Conservation (phyloP, 768 basidiomycete species). For the Chalciporus sphaerocephalus region DNA sequence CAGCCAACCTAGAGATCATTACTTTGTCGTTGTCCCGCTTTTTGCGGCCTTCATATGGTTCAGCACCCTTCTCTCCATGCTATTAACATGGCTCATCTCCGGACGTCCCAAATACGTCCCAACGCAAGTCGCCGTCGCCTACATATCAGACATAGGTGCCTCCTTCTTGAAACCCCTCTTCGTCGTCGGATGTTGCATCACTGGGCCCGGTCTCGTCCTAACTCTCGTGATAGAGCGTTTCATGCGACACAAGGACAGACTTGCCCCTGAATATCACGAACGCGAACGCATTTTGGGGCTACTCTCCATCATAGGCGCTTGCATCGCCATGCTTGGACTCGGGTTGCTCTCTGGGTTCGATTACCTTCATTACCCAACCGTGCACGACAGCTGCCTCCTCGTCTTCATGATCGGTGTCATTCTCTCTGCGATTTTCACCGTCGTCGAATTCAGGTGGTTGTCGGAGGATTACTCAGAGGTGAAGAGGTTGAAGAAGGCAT, state of each 20-base stretch:
- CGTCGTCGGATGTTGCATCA: slow-evolving; percentile 58
- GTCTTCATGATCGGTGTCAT: slow-evolving; percentile 72
- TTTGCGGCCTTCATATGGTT: slow-evolving; percentile 65
- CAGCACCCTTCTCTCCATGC: slow-evolving; percentile 63
- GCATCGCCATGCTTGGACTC: slow-evolving; percentile 61
- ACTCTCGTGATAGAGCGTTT: slow-evolving; percentile 58
- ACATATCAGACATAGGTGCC: slow-evolving; percentile 76
- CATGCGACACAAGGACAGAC: slow-evolving; percentile 62
- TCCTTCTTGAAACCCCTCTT: slow-evolving; percentile 72
- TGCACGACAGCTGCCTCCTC: slow-evolving; percentile 60
- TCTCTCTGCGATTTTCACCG: slow-evolving; percentile 69
- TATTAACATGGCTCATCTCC: slow-evolving; percentile 65
- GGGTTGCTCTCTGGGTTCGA: slow-evolving; percentile 71
- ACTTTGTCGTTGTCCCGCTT: slow-evolving; percentile 61
- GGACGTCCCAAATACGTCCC: slow-evolving; percentile 50
- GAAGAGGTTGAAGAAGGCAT: slow-evolving; percentile 47
- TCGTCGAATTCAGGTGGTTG: slow-evolving; percentile 68
- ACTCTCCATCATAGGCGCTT: slow-evolving; percentile 57
- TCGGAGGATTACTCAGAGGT: slow-evolving; percentile 49
- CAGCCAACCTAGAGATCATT: slow-evolving; percentile 41
- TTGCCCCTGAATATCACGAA: slow-evolving; percentile 55
- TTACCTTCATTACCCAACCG: slow-evolving; percentile 45
- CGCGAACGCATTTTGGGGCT: slow-evolving; percentile 51
- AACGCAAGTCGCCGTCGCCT: slow-evolving; percentile 57
- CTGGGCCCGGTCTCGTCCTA: slow-evolving; percentile 57